These are phyloP conservation scores for Candida silvatica DNA, from an alignment of 805 yeast genomes.

Conservation along the genomic window DNA sequence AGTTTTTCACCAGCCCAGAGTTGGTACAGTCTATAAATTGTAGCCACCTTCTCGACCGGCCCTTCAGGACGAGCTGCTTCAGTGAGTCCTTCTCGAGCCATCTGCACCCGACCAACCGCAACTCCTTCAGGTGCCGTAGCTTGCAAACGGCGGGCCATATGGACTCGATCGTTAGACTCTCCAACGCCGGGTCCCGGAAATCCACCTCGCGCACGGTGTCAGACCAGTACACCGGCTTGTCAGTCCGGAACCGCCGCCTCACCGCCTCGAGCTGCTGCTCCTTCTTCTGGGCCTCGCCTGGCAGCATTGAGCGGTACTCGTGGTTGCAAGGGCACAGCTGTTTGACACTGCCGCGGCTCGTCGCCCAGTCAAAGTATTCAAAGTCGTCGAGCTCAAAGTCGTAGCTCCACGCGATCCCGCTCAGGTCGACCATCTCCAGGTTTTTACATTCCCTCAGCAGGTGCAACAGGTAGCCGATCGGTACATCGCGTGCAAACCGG, in stretches of 20 bases:
- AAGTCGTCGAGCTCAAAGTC: conserved; percentile 51
- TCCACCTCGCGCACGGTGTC: conserved; percentile 27
- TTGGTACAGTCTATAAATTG: conserved; percentile 31
- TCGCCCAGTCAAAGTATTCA: conserved; percentile 27
- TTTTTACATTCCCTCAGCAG: conserved; percentile 61
- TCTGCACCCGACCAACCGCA: conserved; percentile 24
- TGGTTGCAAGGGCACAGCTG: conserved; percentile 4
- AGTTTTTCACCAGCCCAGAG: conserved; percentile 40
- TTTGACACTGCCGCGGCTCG: conserved; percentile 11
- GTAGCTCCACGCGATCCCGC: conserved; percentile 49
- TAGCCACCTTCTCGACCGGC: conserved; percentile 12
- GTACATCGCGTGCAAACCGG: conserved; percentile 64
- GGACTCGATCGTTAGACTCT: conserved; percentile 37
- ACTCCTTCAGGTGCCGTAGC: conserved; percentile 12
- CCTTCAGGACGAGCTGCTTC: conserved; percentile 7
- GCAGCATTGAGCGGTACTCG: conserved; percentile 22
- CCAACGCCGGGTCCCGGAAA: conserved; percentile 17
- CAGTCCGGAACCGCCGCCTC: conserved; percentile 7
- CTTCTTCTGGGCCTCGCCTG: conserved; percentile 17
- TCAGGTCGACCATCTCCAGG: conserved; percentile 46
- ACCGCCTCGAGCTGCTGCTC: conserved; percentile 11
- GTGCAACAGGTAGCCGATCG: conserved; percentile 69
- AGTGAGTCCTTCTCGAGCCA: conserved; percentile 25
- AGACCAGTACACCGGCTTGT: conserved; percentile 19
- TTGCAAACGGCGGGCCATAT: conserved; percentile 20